phyloP scores from a whole-genome alignment of 192 early-diverging fungal species.

The Jimgerdemannia lactiflua region DNA sequence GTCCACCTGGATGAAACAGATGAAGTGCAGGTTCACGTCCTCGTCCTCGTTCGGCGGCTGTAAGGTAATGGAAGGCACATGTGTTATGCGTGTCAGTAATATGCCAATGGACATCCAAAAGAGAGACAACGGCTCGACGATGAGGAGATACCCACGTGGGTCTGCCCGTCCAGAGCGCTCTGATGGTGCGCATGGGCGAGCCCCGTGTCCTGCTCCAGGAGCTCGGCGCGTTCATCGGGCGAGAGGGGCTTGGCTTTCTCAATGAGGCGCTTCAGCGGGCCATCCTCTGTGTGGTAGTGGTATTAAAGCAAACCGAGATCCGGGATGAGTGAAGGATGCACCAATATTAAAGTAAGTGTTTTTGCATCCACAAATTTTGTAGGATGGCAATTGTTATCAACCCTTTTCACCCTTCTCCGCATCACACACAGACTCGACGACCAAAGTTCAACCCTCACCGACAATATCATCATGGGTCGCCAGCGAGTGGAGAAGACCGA shows the following conservation, averaged over 20 bases:
- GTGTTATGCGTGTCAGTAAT: not conserved
- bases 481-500: constrained; percentile 88
- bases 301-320: not conserved
- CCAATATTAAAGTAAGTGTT: too few species aligned
- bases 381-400: too few species aligned
- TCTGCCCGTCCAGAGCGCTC: constrained; percentile 63
- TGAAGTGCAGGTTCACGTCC: constrained; percentile 81
- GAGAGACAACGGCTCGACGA: not conserved
- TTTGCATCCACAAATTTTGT: too few species aligned
- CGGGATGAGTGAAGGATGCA: too few species aligned
- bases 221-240: constrained; percentile 71
- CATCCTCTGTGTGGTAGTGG: constrained; percentile 28
- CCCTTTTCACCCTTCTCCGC: not conserved
- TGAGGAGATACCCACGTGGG: constrained; percentile 28
- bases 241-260: constrained; percentile 55
- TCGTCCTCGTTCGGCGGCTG: constrained; percentile 68
- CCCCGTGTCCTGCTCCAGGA: constrained; percentile 60
- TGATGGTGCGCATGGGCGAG: constrained; percentile 54
- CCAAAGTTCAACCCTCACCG: constrained; percentile 12
- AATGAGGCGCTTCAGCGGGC: constrained; percentile 65
- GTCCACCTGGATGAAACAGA: constrained; percentile 78
- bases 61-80: not conserved
- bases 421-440: not conserved
- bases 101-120: too few species aligned
- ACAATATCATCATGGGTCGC: constrained; percentile 63